Conservation (phyloP, 495 filamentous ascomycete genomes). For the Parmelia sp. region DNA sequence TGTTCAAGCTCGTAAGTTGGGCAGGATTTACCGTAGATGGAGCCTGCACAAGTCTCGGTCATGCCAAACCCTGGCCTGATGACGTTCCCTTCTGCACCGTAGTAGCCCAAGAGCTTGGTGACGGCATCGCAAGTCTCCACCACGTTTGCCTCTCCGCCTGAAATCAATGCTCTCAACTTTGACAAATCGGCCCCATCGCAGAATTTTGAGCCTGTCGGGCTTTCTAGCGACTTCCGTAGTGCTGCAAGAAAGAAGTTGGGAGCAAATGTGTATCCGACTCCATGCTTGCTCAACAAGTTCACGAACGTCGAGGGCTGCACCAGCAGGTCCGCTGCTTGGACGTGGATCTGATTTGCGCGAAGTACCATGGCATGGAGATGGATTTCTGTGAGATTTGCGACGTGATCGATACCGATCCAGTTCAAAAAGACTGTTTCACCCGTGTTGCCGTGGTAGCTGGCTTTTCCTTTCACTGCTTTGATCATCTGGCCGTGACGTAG, state of each 20-base stretch:
- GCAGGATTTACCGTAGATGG: constrained; percentile 36
- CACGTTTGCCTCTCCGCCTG: constrained; percentile 40
- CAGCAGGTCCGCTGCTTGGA: constrained; percentile 37
- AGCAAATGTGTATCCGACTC: constrained; percentile 43
- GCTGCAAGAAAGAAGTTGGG: background rate
- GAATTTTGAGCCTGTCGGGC: background rate
- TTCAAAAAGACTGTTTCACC: constrained; percentile 35
- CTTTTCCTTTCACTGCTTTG: constrained; percentile 41
- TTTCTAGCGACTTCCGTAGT: background rate
- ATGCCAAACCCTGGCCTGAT: constrained; percentile 47
- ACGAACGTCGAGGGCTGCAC: constrained; percentile 37
- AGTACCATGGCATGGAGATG: constrained; percentile 42
- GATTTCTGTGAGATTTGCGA: constrained; percentile 44
- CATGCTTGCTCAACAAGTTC: constrained; percentile 36
- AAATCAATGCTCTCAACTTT: constrained; percentile 27
- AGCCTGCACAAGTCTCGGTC: constrained; percentile 50
- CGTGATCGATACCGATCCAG: constrained; percentile 51
- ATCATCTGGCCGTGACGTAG: constrained; percentile 43
- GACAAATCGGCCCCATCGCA: constrained; percentile 26
- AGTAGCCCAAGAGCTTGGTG: constrained; percentile 26
- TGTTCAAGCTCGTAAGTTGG: constrained; percentile 32
- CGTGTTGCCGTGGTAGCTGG: constrained; percentile 4
- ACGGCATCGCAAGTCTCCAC: constrained; percentile 29
- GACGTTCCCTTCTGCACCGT: constrained; percentile 34
- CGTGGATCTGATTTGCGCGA: constrained; percentile 43